Base-by-base conservation (phyloP, 2,329 filamentous ascomycete genomes). In the Alternaria infectoria region DNA sequence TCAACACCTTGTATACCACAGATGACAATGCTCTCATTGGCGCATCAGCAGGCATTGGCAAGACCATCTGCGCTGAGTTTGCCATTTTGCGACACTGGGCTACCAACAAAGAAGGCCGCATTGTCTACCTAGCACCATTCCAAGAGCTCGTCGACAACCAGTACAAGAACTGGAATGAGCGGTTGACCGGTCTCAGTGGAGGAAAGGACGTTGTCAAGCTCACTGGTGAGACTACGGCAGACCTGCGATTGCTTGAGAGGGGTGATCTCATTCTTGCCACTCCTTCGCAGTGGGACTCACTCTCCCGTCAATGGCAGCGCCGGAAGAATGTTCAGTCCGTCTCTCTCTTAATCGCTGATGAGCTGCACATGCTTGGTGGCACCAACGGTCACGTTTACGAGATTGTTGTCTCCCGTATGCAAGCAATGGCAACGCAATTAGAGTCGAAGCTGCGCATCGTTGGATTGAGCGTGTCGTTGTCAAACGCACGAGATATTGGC, bases 21-120 rank as follows among this genome's bases (percentile, higher is more conserved):
- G 92, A 98, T 77, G 93, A 98, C 72, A 98, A 96, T 74, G 93
- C 97, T 21, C 93, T 99, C 67, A 84, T 99, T 67, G 94, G 93
- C 49, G 91, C 95, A n/a, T 91, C 96, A 1, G 94, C 94, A 9
- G 95, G 96, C 46, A 97, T 93, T 77, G 96, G 96, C 62, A 99
- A 99, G 86, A 98, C 96, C 2, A 90, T 97, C 2, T 98, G 96
- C 76, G 96, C 96, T 2, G 96, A 99, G 79, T 96, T 99, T 81
- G 91, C 96, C 7, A 84, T 99, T 54, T 84, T 99, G 25, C 90
- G 91, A 58, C 93, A 97, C 79, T 99, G 96, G 94, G 86, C 89
- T 2, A 89, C 90, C 70, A 82, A 83, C 44, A 86, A 90, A 28
- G 84, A 88, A 59, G 92, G 93, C 1, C 91, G 93, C 63, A 93